phyloP scores from a whole-genome alignment of 441 rosid species.

The Raphanus hybrid region DNA sequence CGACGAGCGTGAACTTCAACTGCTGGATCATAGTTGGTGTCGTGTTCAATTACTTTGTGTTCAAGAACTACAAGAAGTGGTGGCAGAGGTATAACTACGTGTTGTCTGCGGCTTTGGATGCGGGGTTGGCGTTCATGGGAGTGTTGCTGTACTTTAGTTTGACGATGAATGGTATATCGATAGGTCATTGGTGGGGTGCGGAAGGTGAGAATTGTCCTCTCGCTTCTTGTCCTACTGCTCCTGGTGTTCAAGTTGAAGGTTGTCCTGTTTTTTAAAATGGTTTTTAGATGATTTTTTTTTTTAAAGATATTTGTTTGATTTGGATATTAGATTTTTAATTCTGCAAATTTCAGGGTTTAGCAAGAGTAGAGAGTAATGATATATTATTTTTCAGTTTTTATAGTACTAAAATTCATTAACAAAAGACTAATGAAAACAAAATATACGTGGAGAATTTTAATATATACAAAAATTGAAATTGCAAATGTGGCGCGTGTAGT shows the following conservation, averaged over 20 bases:
- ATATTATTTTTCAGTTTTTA: too few species aligned
- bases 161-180: constrained; percentile 44
- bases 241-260: constrained; percentile 58
- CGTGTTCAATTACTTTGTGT: constrained; percentile 63
- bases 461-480: too few species aligned
- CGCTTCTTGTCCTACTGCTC: constrained; percentile 76
- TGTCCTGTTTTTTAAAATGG: constrained; percentile 51
- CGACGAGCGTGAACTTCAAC: constrained; percentile 72
- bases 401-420: too few species aligned
- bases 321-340: not conserved
- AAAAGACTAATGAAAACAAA: too few species aligned
- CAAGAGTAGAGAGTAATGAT: not conserved
- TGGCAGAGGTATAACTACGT: constrained; percentile 87
- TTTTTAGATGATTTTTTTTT: not conserved
- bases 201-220: constrained; percentile 72
- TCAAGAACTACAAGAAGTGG: constrained; percentile 62
- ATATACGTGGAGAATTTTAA: not conserved
- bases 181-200: constrained; percentile 69
- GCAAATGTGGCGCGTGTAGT: constrained; percentile 26
- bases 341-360: not conserved
- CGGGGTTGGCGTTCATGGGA: constrained; percentile 84
- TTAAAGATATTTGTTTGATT: not conserved
- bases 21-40: constrained; percentile 66
- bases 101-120: constrained; percentile 81
- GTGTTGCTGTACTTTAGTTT: constrained; percentile 64